phyloP scores from a whole-genome alignment of 768 basidiomycete genomes.

The Lentinus brumalis region DNA sequence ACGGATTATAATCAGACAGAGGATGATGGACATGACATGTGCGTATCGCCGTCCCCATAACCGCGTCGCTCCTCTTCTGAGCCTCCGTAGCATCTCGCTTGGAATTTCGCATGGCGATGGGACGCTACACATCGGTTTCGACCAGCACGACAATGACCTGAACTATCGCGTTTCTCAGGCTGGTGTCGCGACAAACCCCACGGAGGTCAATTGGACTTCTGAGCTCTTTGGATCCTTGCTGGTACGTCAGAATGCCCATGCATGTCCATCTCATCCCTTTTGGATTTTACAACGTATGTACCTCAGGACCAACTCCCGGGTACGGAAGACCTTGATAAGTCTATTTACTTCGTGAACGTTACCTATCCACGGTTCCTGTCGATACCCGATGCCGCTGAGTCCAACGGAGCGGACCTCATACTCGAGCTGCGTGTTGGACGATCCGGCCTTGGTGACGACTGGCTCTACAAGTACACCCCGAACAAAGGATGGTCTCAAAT shows the following conservation, averaged over 20 bases:
- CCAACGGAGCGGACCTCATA: conserved; percentile 30
- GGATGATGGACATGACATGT: conserved; percentile 41
- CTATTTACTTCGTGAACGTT: conserved; percentile 36
- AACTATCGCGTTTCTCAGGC: conserved; percentile 34
- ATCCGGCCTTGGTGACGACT: conserved; percentile 40
- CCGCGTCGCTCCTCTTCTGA: background rate
- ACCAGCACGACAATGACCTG: conserved; percentile 41
- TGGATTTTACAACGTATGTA: background rate
- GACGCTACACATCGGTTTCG: conserved; percentile 37
- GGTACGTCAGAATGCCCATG: conserved; percentile 13
- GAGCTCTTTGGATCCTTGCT: conserved; percentile 31
- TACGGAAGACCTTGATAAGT: conserved; percentile 33
- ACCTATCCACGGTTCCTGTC: conserved; percentile 39
- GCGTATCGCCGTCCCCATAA: background rate
- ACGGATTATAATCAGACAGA: conserved; percentile 39
- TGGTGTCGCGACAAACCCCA: conserved; percentile 34
- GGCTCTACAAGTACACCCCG: conserved; percentile 38
- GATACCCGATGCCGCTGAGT: conserved; percentile 10
- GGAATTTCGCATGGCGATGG: conserved; percentile 41
- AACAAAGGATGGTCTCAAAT: conserved; percentile 32
- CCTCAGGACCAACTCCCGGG: conserved; percentile 37
- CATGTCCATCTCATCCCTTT: background rate
- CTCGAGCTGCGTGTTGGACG: conserved; percentile 39
- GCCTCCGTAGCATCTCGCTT: conserved; percentile 32
- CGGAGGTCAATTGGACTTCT: conserved; percentile 25